phyloP scores from a whole-genome alignment of 2,329 filamentous ascomycete genomes.

The Aureobasidium sp. region DNA sequence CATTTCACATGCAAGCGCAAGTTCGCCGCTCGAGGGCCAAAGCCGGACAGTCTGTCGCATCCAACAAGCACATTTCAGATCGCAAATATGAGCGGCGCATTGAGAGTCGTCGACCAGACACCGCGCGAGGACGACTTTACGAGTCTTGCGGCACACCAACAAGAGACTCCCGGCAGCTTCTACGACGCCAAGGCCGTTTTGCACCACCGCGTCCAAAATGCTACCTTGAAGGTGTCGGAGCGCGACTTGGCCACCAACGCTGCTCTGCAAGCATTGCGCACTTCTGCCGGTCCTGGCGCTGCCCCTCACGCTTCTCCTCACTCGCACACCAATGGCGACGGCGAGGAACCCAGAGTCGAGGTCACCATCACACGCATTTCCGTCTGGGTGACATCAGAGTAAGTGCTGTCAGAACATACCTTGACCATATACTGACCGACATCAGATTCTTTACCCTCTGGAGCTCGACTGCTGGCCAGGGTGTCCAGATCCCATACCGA shows the following conservation, averaged over 20 bases:
- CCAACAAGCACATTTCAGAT: background rate
- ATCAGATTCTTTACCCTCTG: conserved; percentile 54
- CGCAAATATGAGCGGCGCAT: conserved; percentile 1
- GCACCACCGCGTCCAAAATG: conserved; percentile 51
- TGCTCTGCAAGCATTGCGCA: conserved; percentile 41
- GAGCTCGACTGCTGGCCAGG: conserved; percentile 48
- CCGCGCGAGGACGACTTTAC: conserved; percentile 55
- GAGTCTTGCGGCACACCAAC: conserved; percentile 59
- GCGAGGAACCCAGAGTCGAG: conserved; percentile 18
- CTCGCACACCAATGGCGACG: conserved; percentile 16
- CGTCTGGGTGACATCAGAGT: conserved; percentile 42
- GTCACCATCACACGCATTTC: conserved; percentile 32
- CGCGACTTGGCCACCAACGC: conserved; percentile 46
- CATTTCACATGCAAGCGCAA: background rate
- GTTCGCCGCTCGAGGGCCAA: background rate
- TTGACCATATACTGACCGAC: background rate
- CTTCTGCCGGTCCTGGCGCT: conserved; percentile 1
- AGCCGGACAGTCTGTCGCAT: background rate
- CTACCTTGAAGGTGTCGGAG: conserved; percentile 51
- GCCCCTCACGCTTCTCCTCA: conserved; percentile 27
- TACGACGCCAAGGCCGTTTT: conserved; percentile 63
- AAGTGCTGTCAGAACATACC: conserved; percentile 6
- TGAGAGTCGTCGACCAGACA: conserved; percentile 45
- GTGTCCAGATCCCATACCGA: conserved; percentile 64
- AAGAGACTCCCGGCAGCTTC: conserved; percentile 65